A percentile compares a stretch with the other conserved stretches of the same genome.
phyloP scores from a whole-genome alignment of 345 rosid genomes.

The Dipteronia dyeriana region DNA sequence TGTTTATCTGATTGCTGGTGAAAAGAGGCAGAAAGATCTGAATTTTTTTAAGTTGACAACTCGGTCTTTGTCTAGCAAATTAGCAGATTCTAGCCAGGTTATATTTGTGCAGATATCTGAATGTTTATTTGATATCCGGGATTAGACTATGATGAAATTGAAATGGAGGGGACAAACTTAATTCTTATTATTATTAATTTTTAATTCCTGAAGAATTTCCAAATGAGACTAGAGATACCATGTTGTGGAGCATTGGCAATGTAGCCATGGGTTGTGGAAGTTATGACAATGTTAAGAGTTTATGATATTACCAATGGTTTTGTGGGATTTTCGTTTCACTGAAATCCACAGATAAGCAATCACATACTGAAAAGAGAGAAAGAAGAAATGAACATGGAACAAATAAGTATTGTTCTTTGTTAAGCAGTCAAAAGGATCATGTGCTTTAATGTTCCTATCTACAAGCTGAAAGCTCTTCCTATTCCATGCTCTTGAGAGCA shows the following conservation, averaged over 20 bases:
- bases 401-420: background rate
- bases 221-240: constrained; percentile 2
- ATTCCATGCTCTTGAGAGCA: background rate
- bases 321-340: background rate
- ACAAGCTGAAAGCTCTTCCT: constrained; percentile 3
- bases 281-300: constrained; percentile 4
- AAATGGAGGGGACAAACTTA: background rate
- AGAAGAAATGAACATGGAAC: background rate
- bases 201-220: background rate
- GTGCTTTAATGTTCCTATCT: background rate
- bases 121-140: background rate
- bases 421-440: constrained; percentile 6
- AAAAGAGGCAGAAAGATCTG: constrained; percentile 1
- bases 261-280: constrained; percentile 3
- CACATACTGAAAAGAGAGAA: background rate
- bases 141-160: background rate
- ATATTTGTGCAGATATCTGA: constrained; percentile 9
- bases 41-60: constrained; percentile 12
- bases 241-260: constrained; percentile 1
- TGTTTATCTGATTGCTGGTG: constrained; percentile 10
- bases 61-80: background rate
- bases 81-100: background rate
- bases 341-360: background rate
- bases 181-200: background rate
- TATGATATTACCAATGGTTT: constrained; percentile 4